phyloP scores from a whole-genome alignment of 768 basidiomycete species.

The Boletus subparvulus region DNA sequence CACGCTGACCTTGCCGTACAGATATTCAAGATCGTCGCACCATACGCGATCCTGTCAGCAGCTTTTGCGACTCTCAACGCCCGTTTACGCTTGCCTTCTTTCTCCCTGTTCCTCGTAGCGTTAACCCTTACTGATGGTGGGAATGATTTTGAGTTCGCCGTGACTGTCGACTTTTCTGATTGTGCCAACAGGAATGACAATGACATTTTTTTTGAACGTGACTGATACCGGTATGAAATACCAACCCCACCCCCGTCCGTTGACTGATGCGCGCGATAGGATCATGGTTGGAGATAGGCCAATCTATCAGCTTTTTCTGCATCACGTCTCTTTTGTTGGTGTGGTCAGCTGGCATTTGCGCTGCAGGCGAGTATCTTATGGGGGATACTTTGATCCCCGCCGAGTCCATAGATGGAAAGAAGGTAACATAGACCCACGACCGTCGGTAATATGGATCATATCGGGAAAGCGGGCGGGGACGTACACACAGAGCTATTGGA shows the following conservation, averaged over 20 bases:
- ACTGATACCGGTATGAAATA: conserved; percentile 63
- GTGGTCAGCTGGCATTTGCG: conserved; percentile 78
- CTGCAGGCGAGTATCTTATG: conserved; percentile 71
- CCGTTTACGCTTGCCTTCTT: conserved; percentile 66
- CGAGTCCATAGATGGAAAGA: conserved; percentile 16
- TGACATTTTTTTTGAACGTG: conserved; percentile 82
- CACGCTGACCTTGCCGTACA: conserved; percentile 26
- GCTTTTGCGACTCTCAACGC: conserved; percentile 69
- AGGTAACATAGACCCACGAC: conserved; percentile 25
- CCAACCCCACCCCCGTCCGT: background rate
- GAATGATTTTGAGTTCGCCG: conserved; percentile 1
- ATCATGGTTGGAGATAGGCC: conserved; percentile 88
- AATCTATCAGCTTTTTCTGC: conserved; percentile 85
- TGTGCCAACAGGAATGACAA: conserved; percentile 62
- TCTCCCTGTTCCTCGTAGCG: conserved; percentile 78
- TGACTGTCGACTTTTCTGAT: conserved; percentile 4
- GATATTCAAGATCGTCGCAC: conserved; percentile 81
- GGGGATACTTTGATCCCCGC: conserved; percentile 31
- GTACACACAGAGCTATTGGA: background rate
- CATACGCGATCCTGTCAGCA: conserved; percentile 75
- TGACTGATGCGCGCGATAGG: conserved; percentile 39
- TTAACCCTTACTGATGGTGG: conserved; percentile 47
- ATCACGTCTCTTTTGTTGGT: conserved; percentile 76
- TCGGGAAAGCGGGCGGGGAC: conserved; percentile 3
- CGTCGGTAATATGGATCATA: conserved; percentile 16